Evolutionary conservation across 495 filamentous ascomycete species (phyloP).

Genomic region (Aspergillus baeticus): DNA sequence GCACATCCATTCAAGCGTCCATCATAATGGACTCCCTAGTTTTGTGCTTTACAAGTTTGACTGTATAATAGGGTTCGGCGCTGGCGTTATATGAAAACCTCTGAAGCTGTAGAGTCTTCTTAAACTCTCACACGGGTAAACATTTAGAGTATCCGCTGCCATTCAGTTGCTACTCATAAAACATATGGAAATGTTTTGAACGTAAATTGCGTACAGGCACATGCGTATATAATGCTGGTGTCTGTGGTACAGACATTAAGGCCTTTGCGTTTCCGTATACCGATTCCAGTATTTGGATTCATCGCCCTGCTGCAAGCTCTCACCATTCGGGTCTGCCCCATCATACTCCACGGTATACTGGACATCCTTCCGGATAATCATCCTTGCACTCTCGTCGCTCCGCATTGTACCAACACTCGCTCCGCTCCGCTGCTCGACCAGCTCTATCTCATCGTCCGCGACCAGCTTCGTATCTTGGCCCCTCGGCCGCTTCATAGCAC

Average conservation of each 20-base stretch:
- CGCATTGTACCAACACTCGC: constrained; percentile 14
- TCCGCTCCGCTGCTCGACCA: constrained; percentile 13
- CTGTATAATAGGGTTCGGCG: too few relatives aligned
- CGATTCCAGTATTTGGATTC: constrained; percentile 14
- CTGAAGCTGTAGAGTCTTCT: too few relatives aligned
- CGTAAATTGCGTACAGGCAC: not conserved
- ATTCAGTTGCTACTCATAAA: not conserved
- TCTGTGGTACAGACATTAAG: not conserved
- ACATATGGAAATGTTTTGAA: not conserved
- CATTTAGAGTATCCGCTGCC: not conserved
- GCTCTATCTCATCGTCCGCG: constrained; percentile 13
- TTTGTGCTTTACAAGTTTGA: not conserved
- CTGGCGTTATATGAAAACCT: not conserved
- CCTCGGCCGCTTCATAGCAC: not conserved
- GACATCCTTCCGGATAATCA: constrained; percentile 50
- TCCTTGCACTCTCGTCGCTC: constrained; percentile 29
- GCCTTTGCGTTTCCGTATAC: not conserved
- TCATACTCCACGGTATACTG: constrained; percentile 30
- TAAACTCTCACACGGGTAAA: too few relatives aligned
- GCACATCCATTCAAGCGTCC: constrained; percentile 68
- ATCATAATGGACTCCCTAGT: not conserved
- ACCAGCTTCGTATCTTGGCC: not conserved
- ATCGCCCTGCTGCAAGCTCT: not conserved
- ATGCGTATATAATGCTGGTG: not conserved
- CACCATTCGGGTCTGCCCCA: constrained; percentile 3